Evolutionary conservation across 768 basidiomycete genomes (phyloP), one percentile per base, ranked within the genome.

Genomic region (Termitomyces sp.): DNA sequence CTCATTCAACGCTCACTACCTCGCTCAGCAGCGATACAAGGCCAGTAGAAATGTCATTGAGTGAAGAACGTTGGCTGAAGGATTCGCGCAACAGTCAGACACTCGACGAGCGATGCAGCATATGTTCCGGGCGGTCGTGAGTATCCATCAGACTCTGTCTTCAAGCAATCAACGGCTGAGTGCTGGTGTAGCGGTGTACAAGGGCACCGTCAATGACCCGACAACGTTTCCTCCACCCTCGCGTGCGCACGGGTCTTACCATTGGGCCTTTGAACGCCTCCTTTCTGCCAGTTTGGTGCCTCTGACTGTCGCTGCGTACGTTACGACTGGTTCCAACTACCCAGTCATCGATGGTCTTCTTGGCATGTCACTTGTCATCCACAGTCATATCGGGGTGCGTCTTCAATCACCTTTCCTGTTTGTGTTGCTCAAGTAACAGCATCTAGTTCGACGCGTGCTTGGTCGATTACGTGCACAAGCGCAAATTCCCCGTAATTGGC

Each of bases 161-260:
- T 17, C 8, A 32, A 37, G 11, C 3, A 6, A 57, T 24, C 11
- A 34, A 37, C 14, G 28, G 12, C 14, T 22, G 21, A 11, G 32
- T 14, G 24, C 41, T 41, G 21, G 40, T 15, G 28, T 59, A 92
- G 93, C 94, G 56, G 81, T 97, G 65, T 82, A 88, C 74, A 83
- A 83, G 68, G 97, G 96, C 49, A 90, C 92, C 30, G 94, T 93
- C 57, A 98, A 99, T 73, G 97, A 99, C 68, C 90, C 95, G 2
- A 93, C 90, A 2, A 75, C 84, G 9, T 98, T 96, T 76, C 95
- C 96, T 21, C 69, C 85, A 5, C 82, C 93, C 5, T 87, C 82
- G 56, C 87, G 81, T 66, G 70, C 82, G 1, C 90, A 95, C 64
- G 96, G 97, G 48, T 94, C 93, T 2, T 86, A 97, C 72, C 96